These are phyloP conservation scores for Trichomonascaceae sp. DNA, from an alignment of 1,139 yeast genomes.

Conservation along the genomic window DNA sequence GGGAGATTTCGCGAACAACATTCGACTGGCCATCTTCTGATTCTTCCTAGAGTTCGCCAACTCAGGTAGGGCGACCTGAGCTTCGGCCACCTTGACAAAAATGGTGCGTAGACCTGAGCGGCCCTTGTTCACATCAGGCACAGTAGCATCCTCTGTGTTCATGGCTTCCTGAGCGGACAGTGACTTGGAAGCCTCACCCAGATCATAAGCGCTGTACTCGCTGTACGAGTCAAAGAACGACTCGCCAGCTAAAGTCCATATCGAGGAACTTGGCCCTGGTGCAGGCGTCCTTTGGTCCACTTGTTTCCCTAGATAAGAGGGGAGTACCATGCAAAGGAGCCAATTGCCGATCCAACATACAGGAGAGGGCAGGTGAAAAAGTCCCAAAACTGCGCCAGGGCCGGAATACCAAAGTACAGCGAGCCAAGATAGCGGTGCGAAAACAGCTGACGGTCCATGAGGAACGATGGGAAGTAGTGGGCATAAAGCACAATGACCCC, in stretches of 20 bases:
- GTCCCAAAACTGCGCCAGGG: slow-evolving; percentile 73
- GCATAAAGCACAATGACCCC: slow-evolving; percentile 42
- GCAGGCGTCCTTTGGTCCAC: slow-evolving; percentile 69
- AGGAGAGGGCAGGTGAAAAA: slow-evolving; percentile 36
- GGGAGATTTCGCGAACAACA: no score
- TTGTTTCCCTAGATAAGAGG: slow-evolving; percentile 69
- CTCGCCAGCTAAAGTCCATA: slow-evolving; percentile 56
- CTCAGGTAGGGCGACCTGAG: slow-evolving; percentile 1
- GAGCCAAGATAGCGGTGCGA: slow-evolving; percentile 95
- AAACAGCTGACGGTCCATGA: slow-evolving; percentile 92
- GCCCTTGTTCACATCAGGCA: no score
- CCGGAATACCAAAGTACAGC: slow-evolving; percentile 68
- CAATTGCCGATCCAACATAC: slow-evolving; percentile 39
- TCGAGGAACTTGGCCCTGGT: slow-evolving; percentile 42
- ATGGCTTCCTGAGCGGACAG: no score
- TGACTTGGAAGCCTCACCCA: no score
- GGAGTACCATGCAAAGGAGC: slow-evolving; percentile 50
- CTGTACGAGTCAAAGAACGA: no score
- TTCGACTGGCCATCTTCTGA: no score
- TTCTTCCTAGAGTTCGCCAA: slow-evolving; percentile 2
- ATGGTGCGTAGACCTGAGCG: no score
- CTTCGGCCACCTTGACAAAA: slow-evolving; percentile 1
- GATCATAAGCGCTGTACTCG: no score
- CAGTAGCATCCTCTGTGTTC: no score
- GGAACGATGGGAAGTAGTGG: slow-evolving; percentile 55